Conservation (phyloP, 306 rosid species). For the Begonia loranthoides region DNA sequence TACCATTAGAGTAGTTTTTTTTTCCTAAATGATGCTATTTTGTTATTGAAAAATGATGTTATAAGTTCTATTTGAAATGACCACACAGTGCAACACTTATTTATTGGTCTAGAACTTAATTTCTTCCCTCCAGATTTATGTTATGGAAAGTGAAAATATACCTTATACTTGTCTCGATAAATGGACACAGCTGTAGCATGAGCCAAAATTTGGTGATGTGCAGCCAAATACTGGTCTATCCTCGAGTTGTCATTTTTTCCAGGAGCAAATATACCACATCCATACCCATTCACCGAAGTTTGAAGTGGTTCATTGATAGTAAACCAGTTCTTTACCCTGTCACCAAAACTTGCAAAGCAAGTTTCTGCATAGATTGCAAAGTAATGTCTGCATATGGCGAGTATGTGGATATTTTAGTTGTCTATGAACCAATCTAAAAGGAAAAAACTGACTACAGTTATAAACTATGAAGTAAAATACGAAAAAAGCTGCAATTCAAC, state of each 20-base stretch:
- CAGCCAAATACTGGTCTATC: conserved; percentile 61
- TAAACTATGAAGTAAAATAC: no score
- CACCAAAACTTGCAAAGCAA: conserved; percentile 86
- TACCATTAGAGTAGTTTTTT: no score
- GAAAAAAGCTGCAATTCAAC: no score
- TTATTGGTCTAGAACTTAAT: no score
- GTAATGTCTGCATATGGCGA: conserved; percentile 45
- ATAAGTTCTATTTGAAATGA: no score
- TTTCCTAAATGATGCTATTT: no score
- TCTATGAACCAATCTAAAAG: no score
- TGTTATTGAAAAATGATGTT: no score
- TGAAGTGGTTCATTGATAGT: conserved; percentile 85
- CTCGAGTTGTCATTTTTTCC: conserved; percentile 52
- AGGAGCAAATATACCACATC: conserved; percentile 50
- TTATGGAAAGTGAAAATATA: conserved; percentile 1
- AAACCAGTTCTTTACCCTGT: conserved; percentile 86
- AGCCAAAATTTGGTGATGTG: conserved; percentile 83
- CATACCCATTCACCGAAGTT: conserved; percentile 71
- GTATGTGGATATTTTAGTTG: background rate
- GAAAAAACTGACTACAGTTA: no score
- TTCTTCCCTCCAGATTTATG: no score
- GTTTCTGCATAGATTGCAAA: conserved; percentile 71
- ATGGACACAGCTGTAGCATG: conserved; percentile 71
- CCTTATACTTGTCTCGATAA: conserved; percentile 78
- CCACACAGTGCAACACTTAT: no score